Base-by-base conservation (phyloP, 2,329 filamentous ascomycete genomes). In the Davidsoniella neocaledoniae region DNA sequence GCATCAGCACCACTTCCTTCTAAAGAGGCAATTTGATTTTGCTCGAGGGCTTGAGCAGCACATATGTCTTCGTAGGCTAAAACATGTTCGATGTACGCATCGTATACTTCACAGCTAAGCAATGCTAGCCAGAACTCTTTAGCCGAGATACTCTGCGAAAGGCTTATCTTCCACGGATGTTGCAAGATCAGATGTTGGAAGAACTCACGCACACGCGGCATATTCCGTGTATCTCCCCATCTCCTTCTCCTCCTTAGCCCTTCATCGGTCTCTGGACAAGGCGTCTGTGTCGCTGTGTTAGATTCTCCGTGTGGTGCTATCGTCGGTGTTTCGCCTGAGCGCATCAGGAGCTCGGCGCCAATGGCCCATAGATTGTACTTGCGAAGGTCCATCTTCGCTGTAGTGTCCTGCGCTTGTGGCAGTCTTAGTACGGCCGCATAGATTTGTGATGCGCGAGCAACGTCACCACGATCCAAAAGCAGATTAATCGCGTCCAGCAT, bases 51-150 rank as follows among this genome's bases (percentile, higher is more conserved):
- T 51, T 58, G 46, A 14, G 26, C 23, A 4, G 12, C 48, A 33
- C 29, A 33, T 41, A 49, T 56, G 44, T 48, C 39, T 42, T 54
- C 48, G 29, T 40, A 19, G 9, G 64, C 71, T 46, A 60, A 59
- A 49, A 62, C 65, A 58, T 73, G 73, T 66, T 78, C 78, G 43
- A 76, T 69, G 58, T 84, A 76, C 1, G 79, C 69, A 54, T 83
- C 77, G 61, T 86, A 88, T 47, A 94, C 74, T 75, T 91, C 90
- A 43, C 86, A 74, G 45, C 79, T 79, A 57, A 90, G 80, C 66
- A 94, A 74, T 12, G 83, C 82, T 12, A 84, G 79, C 65, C 86
- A 88, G 61, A 95, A 94, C 54, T 86, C 79, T 37, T 83, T 60
- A 9, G 84, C 78, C 33, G 36, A 46, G 23, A 51, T 10, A 8